Base-by-base conservation (phyloP, 805 yeast genomes). In the Tanozyma kutaoensis region DNA sequence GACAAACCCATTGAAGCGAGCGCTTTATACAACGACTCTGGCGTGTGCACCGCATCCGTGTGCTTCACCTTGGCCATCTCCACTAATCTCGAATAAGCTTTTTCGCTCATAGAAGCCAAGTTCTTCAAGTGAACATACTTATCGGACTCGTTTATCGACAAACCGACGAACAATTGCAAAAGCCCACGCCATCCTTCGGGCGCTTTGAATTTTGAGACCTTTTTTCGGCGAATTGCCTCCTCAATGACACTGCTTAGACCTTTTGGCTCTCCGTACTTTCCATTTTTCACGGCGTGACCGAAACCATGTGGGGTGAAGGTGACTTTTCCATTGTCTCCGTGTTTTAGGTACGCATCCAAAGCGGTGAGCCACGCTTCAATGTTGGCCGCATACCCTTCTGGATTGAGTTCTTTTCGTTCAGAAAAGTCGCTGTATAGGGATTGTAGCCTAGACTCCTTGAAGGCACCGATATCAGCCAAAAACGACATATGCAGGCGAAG, bases 341-440 rank as follows among this genome's bases (percentile, higher is more conserved):
- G 17, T 37, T 29, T 11, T 24, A 20, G 2, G 42, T 25, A 2
- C 39, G 29, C 3, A 46, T 24, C 1, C 46, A 37, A 18, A 48
- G 21, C 17, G 25, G 26, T 1, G 52, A 40, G 15, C 66, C 66
- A 59, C 3, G 66, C 62, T 2, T 38, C 36, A n/a, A 58, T 33
- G 28, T 59, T 59, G 15, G 66, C 66, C 8, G 55, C 55, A 29
- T 36, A 59, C 3, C 66, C 66, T 27, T 58, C 65, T 1, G 58
- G 57, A 37, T 59, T 59, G 28, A 55, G 33, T 6, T 43, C 43
- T 26, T 45, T 43, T 9, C 45, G 43, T 5, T 37, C 38, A 2
- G 34, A 34, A 32, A 57, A 59, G 35, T 59, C 46, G 8, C 57
- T 48, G 32, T 57, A 59, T 6, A 59, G 38, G 4, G 62, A 56